Conservation (phyloP, 306 rosid genomes). For the Biancaea sappan region DNA sequence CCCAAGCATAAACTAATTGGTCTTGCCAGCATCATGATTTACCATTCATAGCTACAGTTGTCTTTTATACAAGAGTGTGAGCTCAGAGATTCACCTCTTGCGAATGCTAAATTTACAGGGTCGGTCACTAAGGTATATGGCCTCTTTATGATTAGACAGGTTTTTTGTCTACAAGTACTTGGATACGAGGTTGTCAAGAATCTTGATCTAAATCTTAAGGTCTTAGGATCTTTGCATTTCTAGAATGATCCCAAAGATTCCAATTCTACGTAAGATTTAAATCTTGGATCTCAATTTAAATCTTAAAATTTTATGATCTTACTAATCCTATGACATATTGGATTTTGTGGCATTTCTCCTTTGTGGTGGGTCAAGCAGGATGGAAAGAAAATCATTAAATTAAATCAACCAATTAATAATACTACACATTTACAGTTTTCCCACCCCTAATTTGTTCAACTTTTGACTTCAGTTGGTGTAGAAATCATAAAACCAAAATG, state of each 20-base stretch:
- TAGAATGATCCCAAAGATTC: not conserved
- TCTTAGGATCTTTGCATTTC: not conserved
- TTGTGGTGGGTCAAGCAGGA: not conserved
- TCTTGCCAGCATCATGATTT: no score
- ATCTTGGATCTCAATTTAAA: not conserved
- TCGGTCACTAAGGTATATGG: no score
- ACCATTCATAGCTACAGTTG: no score
- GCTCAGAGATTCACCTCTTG: no score
- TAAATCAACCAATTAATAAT: not conserved
- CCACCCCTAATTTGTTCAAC: not conserved
- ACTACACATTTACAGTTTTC: not conserved
- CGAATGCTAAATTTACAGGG: no score
- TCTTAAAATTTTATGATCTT: no score
- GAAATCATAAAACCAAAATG: not conserved
- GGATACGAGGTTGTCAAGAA: not conserved
- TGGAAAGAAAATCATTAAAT: not conserved
- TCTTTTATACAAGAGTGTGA: no score
- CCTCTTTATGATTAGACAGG: not conserved
- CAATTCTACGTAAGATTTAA: not conserved
- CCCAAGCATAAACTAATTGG: no score
- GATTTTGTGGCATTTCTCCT: not conserved
- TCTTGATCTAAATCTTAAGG: not conserved
- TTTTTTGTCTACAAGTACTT: not conserved
- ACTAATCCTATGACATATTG: not conserved
- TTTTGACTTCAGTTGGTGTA: not conserved